phyloP scores from a whole-genome alignment of 2,329 filamentous ascomycete species.

The Iodosphaeria phyllophila region DNA sequence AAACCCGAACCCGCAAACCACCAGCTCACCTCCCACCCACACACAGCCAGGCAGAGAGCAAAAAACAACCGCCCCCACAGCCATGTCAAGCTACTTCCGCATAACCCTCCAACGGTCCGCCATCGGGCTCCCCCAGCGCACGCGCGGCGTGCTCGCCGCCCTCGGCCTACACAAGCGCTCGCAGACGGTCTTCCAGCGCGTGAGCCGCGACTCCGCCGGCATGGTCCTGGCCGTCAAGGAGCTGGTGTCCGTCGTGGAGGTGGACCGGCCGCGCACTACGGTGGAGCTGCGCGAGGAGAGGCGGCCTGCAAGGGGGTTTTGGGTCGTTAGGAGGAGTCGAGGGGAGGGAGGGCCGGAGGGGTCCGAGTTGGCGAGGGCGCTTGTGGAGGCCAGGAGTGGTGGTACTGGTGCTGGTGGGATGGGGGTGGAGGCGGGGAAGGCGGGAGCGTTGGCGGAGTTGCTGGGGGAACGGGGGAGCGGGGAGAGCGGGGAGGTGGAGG shows the following conservation, averaged over 20 bases:
- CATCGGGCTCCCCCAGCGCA: slow-evolving; percentile 71
- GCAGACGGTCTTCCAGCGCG: slow-evolving; percentile 78
- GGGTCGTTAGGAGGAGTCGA: no score
- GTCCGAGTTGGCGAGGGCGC: no score
- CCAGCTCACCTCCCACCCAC: neutral
- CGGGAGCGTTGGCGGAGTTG: no score
- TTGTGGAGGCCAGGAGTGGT: no score
- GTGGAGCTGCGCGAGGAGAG: slow-evolving; percentile 51
- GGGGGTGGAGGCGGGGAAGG: no score
- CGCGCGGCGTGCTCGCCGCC: slow-evolving; percentile 62
- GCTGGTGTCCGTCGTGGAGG: slow-evolving; percentile 66
- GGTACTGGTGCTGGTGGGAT: no score
- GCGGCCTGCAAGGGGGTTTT: slow-evolving; percentile 65
- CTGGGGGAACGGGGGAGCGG: no score
- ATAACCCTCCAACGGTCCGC: slow-evolving; percentile 79
- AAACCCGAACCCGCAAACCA: neutral
- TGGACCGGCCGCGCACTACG: slow-evolving; percentile 43
- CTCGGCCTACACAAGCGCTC: slow-evolving; percentile 73
- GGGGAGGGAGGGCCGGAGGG: no score
- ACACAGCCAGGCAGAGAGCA: neutral
- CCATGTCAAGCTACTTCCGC: slow-evolving; percentile 71
- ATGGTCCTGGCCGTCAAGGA: slow-evolving; percentile 93
- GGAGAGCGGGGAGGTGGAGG: no score
- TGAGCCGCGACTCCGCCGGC: slow-evolving; percentile 62
- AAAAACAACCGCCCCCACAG: slow-evolving; percentile 2